A percentile compares a stretch with the other conserved stretches of the same genome.
Evolutionary conservation across 2,329 filamentous ascomycete genomes (phyloP).

Genomic region (Fusarium sp.): DNA sequence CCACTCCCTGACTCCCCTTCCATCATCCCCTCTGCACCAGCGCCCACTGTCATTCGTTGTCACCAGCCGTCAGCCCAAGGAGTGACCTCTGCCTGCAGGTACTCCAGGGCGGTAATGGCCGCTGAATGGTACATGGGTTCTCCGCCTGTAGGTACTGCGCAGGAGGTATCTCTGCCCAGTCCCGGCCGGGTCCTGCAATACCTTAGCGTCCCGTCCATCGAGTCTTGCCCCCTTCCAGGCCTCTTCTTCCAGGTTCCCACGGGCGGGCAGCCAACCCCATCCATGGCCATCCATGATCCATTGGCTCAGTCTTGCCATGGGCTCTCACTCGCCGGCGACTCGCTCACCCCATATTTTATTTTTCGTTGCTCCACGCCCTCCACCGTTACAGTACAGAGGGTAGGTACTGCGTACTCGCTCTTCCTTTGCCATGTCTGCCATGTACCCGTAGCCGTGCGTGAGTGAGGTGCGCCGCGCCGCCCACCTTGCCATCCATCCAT

Average conservation of each 20-base stretch:
- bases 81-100: constrained; percentile 15
- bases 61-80: not conserved
- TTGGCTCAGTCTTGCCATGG: constrained; percentile 9
- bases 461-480: constrained; percentile 37
- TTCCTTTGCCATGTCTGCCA: not conserved
- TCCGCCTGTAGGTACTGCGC: not conserved
- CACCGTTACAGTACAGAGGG: not conserved
- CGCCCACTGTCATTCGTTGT: constrained; percentile 27
- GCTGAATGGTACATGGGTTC: not conserved
- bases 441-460: constrained; percentile 39
- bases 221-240: not conserved
- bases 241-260: constrained; percentile 1
- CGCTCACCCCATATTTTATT: constrained; percentile 19
- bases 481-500: constrained; percentile 12
- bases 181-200: not conserved
- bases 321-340: constrained; percentile 23
- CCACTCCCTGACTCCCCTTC: constrained; percentile 20
- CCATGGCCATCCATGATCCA: constrained; percentile 10
- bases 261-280: constrained; percentile 2
- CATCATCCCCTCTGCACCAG: constrained; percentile 3
- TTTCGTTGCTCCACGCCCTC: constrained; percentile 20
- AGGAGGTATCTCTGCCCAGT: not conserved
- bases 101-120: constrained; percentile 2
- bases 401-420: not conserved
- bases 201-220: not conserved